phyloP scores from a whole-genome alignment of 257 asterid species.

The Misopates orontium region DNA sequence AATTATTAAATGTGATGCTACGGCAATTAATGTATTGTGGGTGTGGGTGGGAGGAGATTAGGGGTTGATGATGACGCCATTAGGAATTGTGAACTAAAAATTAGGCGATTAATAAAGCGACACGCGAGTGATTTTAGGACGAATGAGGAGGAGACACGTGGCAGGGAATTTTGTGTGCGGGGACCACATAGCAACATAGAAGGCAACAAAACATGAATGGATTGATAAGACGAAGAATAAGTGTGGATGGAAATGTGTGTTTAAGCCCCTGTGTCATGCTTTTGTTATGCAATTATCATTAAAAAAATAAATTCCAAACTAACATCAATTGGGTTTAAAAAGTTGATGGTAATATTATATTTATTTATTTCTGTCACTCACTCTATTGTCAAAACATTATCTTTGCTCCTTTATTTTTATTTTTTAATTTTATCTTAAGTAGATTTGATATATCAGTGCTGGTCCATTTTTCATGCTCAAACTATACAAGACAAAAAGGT shows the following conservation, averaged over 20 bases:
- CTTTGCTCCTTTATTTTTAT: no score
- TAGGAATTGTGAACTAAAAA: constrained; percentile 36
- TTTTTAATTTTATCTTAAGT: no score
- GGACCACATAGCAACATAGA: constrained; percentile 34
- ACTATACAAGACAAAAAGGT: no score
- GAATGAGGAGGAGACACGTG: constrained; percentile 33
- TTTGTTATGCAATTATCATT: no score
- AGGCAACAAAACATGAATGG: constrained; percentile 31
- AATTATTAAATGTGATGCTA: background rate
- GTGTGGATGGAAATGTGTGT: constrained; percentile 34
- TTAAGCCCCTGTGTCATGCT: no score
- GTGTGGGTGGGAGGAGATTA: constrained; percentile 30
- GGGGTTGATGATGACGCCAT: constrained; percentile 37
- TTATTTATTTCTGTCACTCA: no score
- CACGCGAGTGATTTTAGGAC: constrained; percentile 33
- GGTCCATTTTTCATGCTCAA: no score
- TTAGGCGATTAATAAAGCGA: constrained; percentile 52
- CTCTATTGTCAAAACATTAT: no score
- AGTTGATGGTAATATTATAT: no score
- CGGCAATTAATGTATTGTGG: constrained; percentile 4
- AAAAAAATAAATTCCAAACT: no score
- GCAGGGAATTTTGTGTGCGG: background rate
- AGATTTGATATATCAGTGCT: no score
- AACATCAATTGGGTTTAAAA: no score
- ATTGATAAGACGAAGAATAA: constrained; percentile 41